These are phyloP conservation scores for Papiliotrema nemorosa DNA, from an alignment of 1,284 basidiomycete species.

Conservation along the genomic window DNA sequence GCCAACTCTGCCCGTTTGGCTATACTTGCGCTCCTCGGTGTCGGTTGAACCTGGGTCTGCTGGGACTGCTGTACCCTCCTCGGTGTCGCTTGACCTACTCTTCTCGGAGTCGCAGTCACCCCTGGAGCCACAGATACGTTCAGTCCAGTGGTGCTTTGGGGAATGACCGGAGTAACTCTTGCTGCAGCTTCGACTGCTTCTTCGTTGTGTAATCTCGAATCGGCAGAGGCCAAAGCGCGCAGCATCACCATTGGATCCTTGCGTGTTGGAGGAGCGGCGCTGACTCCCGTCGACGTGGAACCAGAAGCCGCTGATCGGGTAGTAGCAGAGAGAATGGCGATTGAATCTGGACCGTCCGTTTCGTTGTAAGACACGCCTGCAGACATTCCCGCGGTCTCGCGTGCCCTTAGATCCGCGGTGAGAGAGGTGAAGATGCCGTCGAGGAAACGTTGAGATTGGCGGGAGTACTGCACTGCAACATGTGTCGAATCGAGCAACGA, in stretches of 20 bases:
- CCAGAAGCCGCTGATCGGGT: conserved; percentile 3
- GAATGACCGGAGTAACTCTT: conserved; percentile 19
- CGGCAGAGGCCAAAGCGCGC: conserved; percentile 39
- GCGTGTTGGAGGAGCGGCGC: conserved; percentile 3
- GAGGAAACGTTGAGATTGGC: conserved; percentile 43
- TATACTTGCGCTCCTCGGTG: background rate
- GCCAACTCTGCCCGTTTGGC: background rate
- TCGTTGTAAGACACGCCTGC: conserved; percentile 14
- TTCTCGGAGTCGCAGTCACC: conserved; percentile 2
- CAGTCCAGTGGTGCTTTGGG: background rate
- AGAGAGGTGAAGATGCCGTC: conserved; percentile 49
- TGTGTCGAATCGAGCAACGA: conserved; percentile 42
- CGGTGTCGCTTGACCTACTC: conserved; percentile 1
- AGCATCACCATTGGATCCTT: conserved; percentile 43
- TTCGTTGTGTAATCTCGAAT: conserved; percentile 25
- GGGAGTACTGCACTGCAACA: conserved; percentile 42
- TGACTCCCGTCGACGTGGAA: background rate
- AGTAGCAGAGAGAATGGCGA: conserved; percentile 23
- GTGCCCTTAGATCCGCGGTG: conserved; percentile 36
- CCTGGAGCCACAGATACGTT: conserved; percentile 6
- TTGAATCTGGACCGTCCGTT: conserved; percentile 28
- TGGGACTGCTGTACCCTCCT: background rate
- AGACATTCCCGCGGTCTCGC: conserved; percentile 22
- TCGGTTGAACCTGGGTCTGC: background rate
- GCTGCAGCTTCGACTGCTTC: conserved; percentile 35